phyloP scores from a whole-genome alignment of 2,329 filamentous ascomycete species.

The Lojkania enalia region DNA sequence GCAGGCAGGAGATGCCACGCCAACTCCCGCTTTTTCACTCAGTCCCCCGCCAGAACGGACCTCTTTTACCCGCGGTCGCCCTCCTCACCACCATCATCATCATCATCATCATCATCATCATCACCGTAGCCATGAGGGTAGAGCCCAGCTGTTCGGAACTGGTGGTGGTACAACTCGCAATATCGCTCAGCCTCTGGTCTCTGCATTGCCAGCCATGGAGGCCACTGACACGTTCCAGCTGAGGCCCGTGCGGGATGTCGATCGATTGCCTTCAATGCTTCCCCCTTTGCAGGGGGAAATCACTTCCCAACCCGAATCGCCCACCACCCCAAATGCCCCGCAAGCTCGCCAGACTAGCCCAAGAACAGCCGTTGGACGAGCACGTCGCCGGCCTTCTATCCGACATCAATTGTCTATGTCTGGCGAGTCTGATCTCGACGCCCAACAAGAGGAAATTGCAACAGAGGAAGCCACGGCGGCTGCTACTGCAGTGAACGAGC shows the following conservation, averaged over 20 bases:
- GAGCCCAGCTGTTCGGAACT: slow-evolving; percentile 34
- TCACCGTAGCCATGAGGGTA: slow-evolving; percentile 54
- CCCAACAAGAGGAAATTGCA: slow-evolving; percentile 78
- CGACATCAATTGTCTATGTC: slow-evolving; percentile 85
- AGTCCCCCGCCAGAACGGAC: slow-evolving; percentile 73
- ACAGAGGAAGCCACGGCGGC: slow-evolving; percentile 77
- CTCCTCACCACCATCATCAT: slow-evolving; percentile 56
- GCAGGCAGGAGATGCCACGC: slow-evolving; percentile 62
- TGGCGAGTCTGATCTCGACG: slow-evolving; percentile 79
- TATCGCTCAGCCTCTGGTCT: slow-evolving; percentile 67
- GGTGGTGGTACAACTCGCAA: slow-evolving; percentile 44
- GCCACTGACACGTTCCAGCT: slow-evolving; percentile 71
- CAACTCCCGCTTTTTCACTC: slow-evolving; percentile 65
- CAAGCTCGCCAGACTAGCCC: slow-evolving; percentile 42
- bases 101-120: slow-evolving; percentile 50
- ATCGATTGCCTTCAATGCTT: slow-evolving; percentile 84
- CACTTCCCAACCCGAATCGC: slow-evolving; percentile 81
- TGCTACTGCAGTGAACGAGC: slow-evolving; percentile 68
- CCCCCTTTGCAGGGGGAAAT: slow-evolving; percentile 68
- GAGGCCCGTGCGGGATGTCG: slow-evolving; percentile 80
- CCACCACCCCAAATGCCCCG: slow-evolving; percentile 48
- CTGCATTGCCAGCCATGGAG: slow-evolving; percentile 69
- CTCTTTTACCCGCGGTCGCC: slow-evolving; percentile 62
- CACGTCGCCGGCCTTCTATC: slow-evolving; percentile 78
- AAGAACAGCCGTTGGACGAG: slow-evolving; percentile 52